Base-by-base conservation (phyloP, 805 yeast genomes). In the Saccharomycopsis guyanensis region DNA sequence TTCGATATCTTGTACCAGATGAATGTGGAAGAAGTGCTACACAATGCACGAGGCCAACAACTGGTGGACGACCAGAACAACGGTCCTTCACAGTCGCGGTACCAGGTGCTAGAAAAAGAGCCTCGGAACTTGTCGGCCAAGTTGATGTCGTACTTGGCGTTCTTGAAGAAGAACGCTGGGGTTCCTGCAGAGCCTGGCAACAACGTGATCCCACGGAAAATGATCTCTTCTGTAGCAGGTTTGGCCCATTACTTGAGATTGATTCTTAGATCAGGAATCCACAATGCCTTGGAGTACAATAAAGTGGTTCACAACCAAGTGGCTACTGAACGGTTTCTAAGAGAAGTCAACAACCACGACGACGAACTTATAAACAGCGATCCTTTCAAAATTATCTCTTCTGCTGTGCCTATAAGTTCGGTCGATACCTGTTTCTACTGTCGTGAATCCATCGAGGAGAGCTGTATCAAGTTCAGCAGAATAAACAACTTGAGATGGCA, bases 181-280 rank as follows among this genome's bases (percentile, higher is more conserved):
- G 34, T 64, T 2, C 56, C 61, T 7, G 18, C 19, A 10, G 18
- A 15, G 7, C 6, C 37, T 8, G 20, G 20, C 18, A 15, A 15
- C 20, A 65, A 70, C 3, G 71, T 72, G 29, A 65, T 75, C 35
- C 76, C 88, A 0, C 80, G 84, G 3, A 82, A 79, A 45, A 59
- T 58, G 38, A 71, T 93, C 54, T 77, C 91, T 0, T 78, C 89
- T 8, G 89, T 89, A 3, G 86, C 96, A 1, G 88, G 94, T 0
- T 68, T 91, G 55, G 97, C 98, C 0, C 97, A 93, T 60, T 91
- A 88, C 62, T 69, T 93, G 56, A 93, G 93, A 61, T 70, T 91
- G 4, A 67, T 93, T 19, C 83, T 91, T 3, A 70, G 97, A 52
- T 78, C 78, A 57, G 93, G 96, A 0, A 71, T 93, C 36, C 75